Evolutionary conservation across 495 filamentous ascomycete genomes (phyloP).

Genomic region (Neurospora sublineolata): DNA sequence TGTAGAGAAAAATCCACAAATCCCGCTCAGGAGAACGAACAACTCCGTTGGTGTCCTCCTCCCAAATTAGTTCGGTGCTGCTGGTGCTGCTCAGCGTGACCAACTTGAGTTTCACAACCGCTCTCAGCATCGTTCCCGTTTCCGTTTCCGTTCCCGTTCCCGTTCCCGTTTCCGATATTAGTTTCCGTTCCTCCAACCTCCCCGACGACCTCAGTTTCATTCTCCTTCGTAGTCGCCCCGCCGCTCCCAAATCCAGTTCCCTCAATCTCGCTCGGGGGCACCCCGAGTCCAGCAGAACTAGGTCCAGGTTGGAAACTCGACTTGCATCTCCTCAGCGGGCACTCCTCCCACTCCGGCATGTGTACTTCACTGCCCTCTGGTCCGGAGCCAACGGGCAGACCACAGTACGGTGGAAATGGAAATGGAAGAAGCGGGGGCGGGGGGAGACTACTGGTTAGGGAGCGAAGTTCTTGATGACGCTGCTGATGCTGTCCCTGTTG

Average conservation of each 20-base stretch:
- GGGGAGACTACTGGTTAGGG: neutral
- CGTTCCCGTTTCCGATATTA: neutral
- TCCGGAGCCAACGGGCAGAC: constrained; percentile 31
- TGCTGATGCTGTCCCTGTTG: neutral
- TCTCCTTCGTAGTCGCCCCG: too few relatives aligned
- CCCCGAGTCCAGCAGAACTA: neutral
- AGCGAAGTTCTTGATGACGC: neutral
- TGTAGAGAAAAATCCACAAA: neutral
- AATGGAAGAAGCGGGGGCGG: neutral
- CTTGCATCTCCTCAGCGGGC: constrained; percentile 4
- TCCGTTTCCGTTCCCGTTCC: neutral
- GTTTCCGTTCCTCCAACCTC: neutral
- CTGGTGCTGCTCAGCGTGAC: neutral
- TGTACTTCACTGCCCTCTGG: constrained; percentile 22
- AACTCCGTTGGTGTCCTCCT: neutral
- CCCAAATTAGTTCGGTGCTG: neutral
- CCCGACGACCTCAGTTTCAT: too few relatives aligned
- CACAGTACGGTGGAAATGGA: constrained; percentile 6
- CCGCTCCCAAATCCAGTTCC: neutral
- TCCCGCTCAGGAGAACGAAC: neutral
- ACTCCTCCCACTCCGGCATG: constrained; percentile 14
- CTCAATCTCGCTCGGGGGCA: neutral
- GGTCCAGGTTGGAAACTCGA: neutral
- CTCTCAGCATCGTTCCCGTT: neutral
- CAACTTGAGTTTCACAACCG: neutral